A percentile compares a stretch with the other conserved stretches of the same genome.
These are phyloP conservation scores for Petunia axillaris DNA, from an alignment of 257 asterid genomes.

Conservation along the genomic window DNA sequence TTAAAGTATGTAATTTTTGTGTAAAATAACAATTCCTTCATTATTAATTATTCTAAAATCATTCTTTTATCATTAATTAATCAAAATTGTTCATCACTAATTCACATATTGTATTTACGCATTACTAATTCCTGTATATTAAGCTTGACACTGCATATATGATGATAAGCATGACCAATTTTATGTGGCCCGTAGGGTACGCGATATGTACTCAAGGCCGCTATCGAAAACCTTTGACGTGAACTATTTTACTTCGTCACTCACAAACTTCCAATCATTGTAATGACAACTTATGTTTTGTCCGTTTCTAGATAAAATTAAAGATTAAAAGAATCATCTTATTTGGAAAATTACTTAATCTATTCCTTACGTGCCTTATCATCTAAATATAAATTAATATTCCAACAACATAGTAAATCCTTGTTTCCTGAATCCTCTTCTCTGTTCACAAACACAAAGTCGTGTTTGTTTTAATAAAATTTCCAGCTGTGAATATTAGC, in stretches of 20 bases:
- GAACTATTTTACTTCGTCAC: constrained; percentile 3
- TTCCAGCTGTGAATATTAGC: constrained; percentile 5
- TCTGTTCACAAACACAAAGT: not conserved
- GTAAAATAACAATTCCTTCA: no score
- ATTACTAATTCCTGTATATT: no score
- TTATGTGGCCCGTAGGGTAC: not conserved
- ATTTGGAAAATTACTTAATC: not conserved
- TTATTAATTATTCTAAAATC: no score
- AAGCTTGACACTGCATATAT: no score
- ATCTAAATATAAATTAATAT: constrained; percentile 14
- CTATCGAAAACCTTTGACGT: not conserved
- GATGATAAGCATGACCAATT: not conserved
- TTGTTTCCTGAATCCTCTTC: not conserved
- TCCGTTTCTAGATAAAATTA: not conserved
- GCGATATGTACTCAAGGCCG: not conserved
- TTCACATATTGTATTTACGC: no score
- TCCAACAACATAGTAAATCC: not conserved
- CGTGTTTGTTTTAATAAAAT: not conserved
- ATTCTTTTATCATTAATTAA: no score
- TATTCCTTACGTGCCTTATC: not conserved
- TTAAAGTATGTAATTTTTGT: no score
- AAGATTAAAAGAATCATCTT: not conserved
- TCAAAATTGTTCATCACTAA: no score
- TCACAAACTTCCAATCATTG: not conserved
- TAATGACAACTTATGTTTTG: not conserved